Conservation (phyloP, 202 grass and related monocot genomes). For the Brachypodium distachyon region DNA sequence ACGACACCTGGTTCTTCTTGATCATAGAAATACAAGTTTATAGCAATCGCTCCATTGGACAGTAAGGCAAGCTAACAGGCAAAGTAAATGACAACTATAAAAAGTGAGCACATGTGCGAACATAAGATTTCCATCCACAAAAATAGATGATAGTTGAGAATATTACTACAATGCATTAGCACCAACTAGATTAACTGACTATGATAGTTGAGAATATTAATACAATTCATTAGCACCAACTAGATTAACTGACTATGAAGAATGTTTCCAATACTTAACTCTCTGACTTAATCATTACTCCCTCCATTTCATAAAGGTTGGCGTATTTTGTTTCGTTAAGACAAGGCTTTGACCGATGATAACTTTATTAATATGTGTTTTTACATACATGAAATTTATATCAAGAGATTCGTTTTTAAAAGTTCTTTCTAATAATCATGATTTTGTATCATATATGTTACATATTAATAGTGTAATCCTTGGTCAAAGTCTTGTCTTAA, state of each 20-base stretch:
- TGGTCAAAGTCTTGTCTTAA: too few species aligned
- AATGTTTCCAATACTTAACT: neutral
- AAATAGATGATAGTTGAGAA: too few species aligned
- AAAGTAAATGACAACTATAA: neutral
- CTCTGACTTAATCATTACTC: neutral
- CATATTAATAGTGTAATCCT: too few species aligned
- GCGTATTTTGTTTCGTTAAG: too few species aligned
- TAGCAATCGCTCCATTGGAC: neutral
- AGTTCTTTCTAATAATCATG: too few species aligned
- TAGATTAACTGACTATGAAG: neutral
- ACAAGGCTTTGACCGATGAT: too few species aligned
- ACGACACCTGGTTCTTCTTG: neutral
- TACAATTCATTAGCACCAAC: neutral
- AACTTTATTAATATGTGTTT: too few species aligned
- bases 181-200: neutral
- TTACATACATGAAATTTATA: too few species aligned
- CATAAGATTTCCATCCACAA: neutral
- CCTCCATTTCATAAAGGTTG: too few species aligned
- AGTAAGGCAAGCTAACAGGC: neutral
- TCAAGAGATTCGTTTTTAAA: too few species aligned
- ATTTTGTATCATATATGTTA: too few species aligned
- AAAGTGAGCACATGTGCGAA: neutral
- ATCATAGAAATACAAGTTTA: neutral
- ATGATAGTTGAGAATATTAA: too few species aligned
- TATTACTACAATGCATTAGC: neutral